Conservation (phyloP, 1,284 basidiomycete species). For the Sporisorium iseilematis-ciliati region DNA sequence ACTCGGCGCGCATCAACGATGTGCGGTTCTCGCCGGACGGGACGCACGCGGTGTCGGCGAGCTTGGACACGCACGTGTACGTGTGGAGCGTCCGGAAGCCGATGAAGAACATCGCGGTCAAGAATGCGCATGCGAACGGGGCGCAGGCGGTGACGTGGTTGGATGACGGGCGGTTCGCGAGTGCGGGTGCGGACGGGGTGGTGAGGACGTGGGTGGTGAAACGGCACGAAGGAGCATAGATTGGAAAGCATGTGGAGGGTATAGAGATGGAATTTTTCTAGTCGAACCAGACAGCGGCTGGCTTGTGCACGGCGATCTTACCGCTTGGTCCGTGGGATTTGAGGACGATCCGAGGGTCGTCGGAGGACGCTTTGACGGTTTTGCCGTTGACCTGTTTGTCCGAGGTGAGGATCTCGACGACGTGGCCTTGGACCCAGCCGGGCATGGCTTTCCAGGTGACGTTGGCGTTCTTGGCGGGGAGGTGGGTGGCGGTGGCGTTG, state of each 20-base stretch:
- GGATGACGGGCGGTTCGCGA: conserved; percentile 76
- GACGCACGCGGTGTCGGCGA: conserved; percentile 76
- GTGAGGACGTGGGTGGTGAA: conserved; percentile 38
- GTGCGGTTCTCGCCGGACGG: conserved; percentile 83
- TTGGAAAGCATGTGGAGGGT: neutral
- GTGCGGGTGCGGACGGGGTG: conserved; percentile 82
- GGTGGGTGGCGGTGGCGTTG: conserved; percentile 12
- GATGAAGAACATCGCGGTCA: conserved; percentile 83
- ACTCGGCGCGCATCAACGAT: conserved; percentile 83
- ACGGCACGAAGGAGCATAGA: conserved; percentile 33
- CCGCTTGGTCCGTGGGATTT: conserved; percentile 24
- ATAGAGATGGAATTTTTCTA: neutral
- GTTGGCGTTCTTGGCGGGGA: conserved; percentile 15
- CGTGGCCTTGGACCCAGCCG: conserved; percentile 27
- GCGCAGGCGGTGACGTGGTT: conserved; percentile 84
- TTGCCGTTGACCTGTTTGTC: conserved; percentile 14
- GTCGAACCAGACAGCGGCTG: conserved; percentile 21
- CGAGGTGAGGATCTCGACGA: conserved; percentile 16
- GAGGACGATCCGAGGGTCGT: conserved; percentile 20
- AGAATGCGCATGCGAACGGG: conserved; percentile 70
- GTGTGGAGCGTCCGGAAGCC: conserved; percentile 86
- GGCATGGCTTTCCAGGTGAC: conserved; percentile 37
- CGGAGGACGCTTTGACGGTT: conserved; percentile 16
- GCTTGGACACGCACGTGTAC: conserved; percentile 85
- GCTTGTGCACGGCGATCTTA: conserved; percentile 22